Conservation (phyloP, 805 yeast species). For the Saccharomyces kudriavzevii region DNA sequence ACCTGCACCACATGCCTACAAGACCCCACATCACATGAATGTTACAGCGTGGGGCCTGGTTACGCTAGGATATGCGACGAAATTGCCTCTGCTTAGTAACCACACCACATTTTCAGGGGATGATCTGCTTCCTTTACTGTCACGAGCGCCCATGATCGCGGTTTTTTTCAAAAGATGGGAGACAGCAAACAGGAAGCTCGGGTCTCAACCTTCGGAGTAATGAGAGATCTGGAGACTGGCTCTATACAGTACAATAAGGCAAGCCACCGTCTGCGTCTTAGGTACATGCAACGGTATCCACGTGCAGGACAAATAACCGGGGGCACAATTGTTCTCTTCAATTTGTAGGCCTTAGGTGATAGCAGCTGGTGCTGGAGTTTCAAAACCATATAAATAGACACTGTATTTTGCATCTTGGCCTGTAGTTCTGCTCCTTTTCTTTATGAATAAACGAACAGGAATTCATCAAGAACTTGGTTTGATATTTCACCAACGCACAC, state of each 20-base stretch:
- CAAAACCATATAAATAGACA: not conserved
- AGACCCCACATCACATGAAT: not conserved
- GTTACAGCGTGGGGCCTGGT: not conserved
- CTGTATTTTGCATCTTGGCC: not conserved
- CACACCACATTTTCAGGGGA: not conserved
- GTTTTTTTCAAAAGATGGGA: not conserved
- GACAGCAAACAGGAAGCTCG: not conserved
- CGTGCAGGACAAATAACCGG: not conserved
- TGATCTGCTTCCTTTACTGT: not conserved
- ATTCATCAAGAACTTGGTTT: not conserved
- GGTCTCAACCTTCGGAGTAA: not conserved
- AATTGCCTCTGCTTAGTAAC: not conserved
- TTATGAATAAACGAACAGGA: not conserved
- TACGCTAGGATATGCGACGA: not conserved
- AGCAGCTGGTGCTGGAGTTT: not conserved
- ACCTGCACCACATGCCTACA: not conserved
- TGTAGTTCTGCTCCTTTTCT: not conserved
- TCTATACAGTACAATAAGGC: not conserved
- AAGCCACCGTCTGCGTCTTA: not conserved
- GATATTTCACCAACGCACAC: not conserved
- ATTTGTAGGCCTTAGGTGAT: not conserved
- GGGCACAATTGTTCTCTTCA: not conserved
- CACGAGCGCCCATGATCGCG: not conserved
- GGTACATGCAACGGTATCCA: not conserved
- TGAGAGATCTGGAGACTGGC: not conserved